These are phyloP conservation scores for Wickerhamomyces ciferrii DNA, from an alignment of 805 yeast species.

Conservation along the genomic window DNA sequence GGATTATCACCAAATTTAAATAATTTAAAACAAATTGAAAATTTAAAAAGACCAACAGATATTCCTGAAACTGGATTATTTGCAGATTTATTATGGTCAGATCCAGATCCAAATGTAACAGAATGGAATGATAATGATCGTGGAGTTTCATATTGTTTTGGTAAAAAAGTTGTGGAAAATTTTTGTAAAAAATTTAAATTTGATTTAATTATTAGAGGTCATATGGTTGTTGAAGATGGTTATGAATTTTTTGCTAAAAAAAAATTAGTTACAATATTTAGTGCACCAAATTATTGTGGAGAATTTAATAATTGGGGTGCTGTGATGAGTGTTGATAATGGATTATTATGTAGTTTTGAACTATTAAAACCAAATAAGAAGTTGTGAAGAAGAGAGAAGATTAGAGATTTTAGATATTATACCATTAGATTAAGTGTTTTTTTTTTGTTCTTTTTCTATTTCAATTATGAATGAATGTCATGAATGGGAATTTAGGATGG, in stretches of 20 bases:
- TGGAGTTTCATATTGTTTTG: conserved; percentile 78
- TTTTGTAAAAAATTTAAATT: conserved; percentile 63
- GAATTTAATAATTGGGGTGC: conserved; percentile 89
- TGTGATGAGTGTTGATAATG: conserved; percentile 93
- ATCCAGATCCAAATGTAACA: conserved; percentile 53
- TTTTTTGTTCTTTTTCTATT: not conserved
- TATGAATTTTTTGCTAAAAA: conserved; percentile 76
- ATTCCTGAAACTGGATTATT: conserved; percentile 75
- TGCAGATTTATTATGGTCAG: conserved; percentile 80
- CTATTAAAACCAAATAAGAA: conserved; percentile 66
- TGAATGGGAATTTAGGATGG: not conserved
- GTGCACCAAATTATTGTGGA: conserved; percentile 72
- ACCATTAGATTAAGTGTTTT: no score
- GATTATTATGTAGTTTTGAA: conserved; percentile 88
- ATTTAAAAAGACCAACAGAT: conserved; percentile 75
- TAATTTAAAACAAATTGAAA: conserved; percentile 61
- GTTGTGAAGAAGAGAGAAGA: no score
- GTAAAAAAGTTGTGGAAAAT: conserved; percentile 64
- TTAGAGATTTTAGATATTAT: no score
- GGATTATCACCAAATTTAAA: conserved; percentile 72
- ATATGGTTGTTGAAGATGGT: conserved; percentile 89
- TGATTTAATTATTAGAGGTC: conserved; percentile 78
- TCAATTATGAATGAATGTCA: not conserved
- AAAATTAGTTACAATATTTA: conserved; percentile 71
- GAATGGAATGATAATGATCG: conserved; percentile 83